A percentile compares a stretch with the other conserved stretches of the same genome.
These are phyloP conservation scores for Ajuga chamaepitys DNA, from an alignment of 257 asterid genomes.

Conservation along the genomic window DNA sequence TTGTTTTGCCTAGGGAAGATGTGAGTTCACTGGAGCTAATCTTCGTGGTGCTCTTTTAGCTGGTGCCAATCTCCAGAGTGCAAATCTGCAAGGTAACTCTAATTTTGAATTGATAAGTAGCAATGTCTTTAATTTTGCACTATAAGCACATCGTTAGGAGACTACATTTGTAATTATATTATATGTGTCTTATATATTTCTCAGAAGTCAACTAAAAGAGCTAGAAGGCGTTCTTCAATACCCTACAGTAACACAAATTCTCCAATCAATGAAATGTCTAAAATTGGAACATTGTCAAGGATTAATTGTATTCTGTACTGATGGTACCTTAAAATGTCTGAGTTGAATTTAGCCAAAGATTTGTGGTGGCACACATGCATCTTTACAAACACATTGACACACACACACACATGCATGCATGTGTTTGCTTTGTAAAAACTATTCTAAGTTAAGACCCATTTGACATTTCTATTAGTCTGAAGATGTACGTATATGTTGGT, in stretches of 20 bases:
- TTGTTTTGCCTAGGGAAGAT: constrained; percentile 58
- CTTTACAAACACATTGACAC: neutral
- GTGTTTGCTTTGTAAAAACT: neutral
- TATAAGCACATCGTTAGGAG: neutral
- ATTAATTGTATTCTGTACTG: neutral
- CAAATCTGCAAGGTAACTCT: constrained; percentile 76
- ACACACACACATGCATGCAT: neutral
- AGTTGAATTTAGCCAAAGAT: neutral
- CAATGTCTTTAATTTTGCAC: neutral
- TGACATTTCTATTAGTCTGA: neutral
- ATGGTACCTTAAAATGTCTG: neutral
- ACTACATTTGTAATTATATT: neutral
- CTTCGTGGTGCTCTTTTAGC: constrained; percentile 91
- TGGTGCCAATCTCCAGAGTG: constrained; percentile 94
- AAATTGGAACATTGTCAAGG: neutral
- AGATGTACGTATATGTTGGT: neutral
- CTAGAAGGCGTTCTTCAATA: neutral
- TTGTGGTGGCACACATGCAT: neutral
- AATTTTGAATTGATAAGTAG: neutral
- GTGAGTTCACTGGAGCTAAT: constrained; percentile 95
- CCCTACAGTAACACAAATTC: no score
- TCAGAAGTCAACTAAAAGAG: neutral
- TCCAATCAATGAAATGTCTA: neutral
- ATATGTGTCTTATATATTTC: neutral
- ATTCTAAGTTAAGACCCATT: neutral